Base-by-base conservation (phyloP, 371 early-diverging fungal species). In the Blakeslea trispora region DNA sequence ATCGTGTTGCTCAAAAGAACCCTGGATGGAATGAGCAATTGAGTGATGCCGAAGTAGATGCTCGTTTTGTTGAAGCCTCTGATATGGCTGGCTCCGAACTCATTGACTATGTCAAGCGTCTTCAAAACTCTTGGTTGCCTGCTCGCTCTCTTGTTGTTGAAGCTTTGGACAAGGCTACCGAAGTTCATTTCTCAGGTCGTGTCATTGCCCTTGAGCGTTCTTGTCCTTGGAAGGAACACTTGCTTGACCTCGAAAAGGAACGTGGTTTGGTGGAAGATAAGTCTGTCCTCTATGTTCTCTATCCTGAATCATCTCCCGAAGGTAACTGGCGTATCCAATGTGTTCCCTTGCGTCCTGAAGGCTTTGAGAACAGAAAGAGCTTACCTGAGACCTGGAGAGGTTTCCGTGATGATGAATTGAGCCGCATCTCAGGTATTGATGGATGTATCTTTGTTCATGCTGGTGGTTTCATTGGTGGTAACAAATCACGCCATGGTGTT, bases 351-450 rank as follows among this genome's bases (percentile, higher is more conserved):
- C 72, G 81, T 9, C 88, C 85, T 24, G 89, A 84, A 53, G 89
- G 91, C 17, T 97, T 97, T 68, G 88, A 85, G 52, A 88, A 88
- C 57, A 86, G 97, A 60, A 90, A 91, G 68, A 88, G 97, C 18
- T 77, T 99, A 54, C 95, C 96, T 15, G 91, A 94, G 66, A 83
- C 78, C 35, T 99, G 99, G 99, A 82, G 97, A 61, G 99, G 99
- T 6, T 71, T 90, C 63, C 87, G 97, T 53, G 97, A 96, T 61
- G 87, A 92, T 14, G 92, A 87, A 40, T 71, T 99, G 63, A 84
- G 87, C 52, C 84, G 83, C 56, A 74, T 89, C 39, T 74, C 88
- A 22, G 87, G 89, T 10, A 81, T 97, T 43, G 83, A 88, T 14
- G 94, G 86, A 17, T 90, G 92, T 57, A 81, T 94, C 35, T 99